These are phyloP conservation scores for Quambalaria eucalypti DNA, from an alignment of 1,284 basidiomycete species.

Conservation along the genomic window DNA sequence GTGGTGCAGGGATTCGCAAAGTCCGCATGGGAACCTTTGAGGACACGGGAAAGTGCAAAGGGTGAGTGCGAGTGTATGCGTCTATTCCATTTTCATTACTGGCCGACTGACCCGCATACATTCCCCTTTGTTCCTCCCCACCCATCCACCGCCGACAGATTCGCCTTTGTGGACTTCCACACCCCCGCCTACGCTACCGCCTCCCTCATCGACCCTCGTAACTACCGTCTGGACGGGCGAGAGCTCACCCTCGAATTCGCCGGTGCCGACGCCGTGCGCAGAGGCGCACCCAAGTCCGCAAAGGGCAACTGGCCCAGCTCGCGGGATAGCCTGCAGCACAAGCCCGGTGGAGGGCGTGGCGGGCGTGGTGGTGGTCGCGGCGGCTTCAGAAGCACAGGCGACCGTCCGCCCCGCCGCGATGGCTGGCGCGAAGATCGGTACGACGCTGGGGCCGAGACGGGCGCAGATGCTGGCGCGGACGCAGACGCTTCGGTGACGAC, in stretches of 20 bases:
- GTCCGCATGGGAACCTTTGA: slow-evolving; percentile 90
- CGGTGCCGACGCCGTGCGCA: slow-evolving; percentile 65
- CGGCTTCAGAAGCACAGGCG: no score
- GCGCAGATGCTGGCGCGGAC: not conserved
- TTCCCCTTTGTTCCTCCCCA: not conserved
- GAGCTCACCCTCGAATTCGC: slow-evolving; percentile 81
- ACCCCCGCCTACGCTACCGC: slow-evolving; percentile 68
- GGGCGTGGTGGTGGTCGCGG: not conserved
- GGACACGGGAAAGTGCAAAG: slow-evolving; percentile 85
- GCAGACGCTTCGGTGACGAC: not conserved
- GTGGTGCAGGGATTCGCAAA: slow-evolving; percentile 65
- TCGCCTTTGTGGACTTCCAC: slow-evolving; percentile 88
- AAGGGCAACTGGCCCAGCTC: slow-evolving; percentile 1
- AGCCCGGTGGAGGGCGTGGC: not conserved
- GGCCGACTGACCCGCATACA: no score
- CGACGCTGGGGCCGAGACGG: not conserved
- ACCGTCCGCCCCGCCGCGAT: not conserved
- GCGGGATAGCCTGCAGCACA: not conserved
- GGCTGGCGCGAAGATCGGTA: not conserved
- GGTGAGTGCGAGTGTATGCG: slow-evolving; percentile 58
- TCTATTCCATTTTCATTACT: no score
- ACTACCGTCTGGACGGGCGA: slow-evolving; percentile 73
- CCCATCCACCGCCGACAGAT: slow-evolving; percentile 54
- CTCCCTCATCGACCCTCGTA: slow-evolving; percentile 71
- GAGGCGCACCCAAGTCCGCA: slow-evolving; percentile 26